Conservation (phyloP, 441 rosid genomes). For the Pelargonium citronellum region DNA sequence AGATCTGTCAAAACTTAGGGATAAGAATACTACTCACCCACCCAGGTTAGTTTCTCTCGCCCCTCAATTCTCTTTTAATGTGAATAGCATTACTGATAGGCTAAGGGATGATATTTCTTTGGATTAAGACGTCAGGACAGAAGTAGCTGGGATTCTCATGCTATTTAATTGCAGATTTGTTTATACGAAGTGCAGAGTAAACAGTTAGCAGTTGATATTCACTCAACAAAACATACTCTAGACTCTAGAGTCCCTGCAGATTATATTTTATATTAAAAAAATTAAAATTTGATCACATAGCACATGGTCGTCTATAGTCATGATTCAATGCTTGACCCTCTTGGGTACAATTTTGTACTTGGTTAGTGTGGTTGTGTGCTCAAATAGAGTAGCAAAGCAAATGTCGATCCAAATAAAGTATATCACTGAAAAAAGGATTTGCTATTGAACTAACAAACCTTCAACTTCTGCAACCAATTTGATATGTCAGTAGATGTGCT, state of each 20-base stretch:
- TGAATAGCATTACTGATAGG: too few relatives aligned
- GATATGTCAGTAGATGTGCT: conserved; percentile 48
- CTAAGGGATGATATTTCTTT: too few relatives aligned
- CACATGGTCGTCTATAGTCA: too few relatives aligned
- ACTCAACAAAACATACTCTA: not conserved
- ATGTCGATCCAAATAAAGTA: conserved; percentile 1
- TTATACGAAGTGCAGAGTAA: not conserved
- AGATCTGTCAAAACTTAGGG: too few relatives aligned
- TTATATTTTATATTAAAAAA: not conserved
- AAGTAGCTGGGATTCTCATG: not conserved
- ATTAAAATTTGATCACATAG: too few relatives aligned
- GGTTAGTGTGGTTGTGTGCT: not conserved
- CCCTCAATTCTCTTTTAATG: too few relatives aligned
- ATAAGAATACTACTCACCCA: too few relatives aligned
- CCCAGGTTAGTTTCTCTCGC: too few relatives aligned
- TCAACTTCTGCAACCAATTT: conserved; percentile 57
- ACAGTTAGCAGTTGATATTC: not conserved
- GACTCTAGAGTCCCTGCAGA: too few relatives aligned
- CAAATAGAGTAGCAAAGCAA: conserved; percentile 4
- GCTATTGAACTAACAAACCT: conserved; percentile 40
- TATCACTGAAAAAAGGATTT: conserved; percentile 13
- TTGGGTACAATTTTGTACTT: not conserved
- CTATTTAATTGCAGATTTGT: not conserved
- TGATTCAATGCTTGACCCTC: not conserved
- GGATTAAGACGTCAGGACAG: too few relatives aligned